Base-by-base conservation (phyloP, 2,329 filamentous ascomycete genomes). In the Paraconiothyrium sp. region DNA sequence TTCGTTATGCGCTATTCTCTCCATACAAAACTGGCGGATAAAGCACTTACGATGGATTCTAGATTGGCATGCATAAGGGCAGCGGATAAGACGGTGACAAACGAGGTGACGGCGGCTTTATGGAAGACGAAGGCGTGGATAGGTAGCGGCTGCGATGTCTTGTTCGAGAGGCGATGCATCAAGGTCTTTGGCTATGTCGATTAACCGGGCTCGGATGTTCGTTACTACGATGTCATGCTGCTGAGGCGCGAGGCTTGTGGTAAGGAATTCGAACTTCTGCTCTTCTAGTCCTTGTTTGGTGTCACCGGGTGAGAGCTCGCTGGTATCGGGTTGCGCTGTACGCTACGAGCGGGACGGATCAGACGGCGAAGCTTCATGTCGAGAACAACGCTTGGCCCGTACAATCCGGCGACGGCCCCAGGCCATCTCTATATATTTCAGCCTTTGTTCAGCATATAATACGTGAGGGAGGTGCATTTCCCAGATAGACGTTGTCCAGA, bases 271-370 rank as follows among this genome's bases (percentile, higher is more conserved):
- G 92, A 93, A 97, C 81, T 97, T 97, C 81, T 96, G 88, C 32
- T 96, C 91, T 72, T 97, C 93, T 0, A 92, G 94, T 30, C 97
- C 90, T 91, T 92, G 94, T 84, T 85, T 83, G 20, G 88, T 92
- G 73, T 93, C 84, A 59, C 90, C 92, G 2, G 92, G 92, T 11
- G 86, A 85, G 30, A 94, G 84, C 81, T 97, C 92, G 65, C 97
- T 88, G 57, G 95, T 84, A n/a, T 35, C 37, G 9, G 51, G 41
- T 32, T 55, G 41, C 24, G 49, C 60, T 16, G 50, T 30, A 52
- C 27, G 56, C 56, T 16, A 56, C 39, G n/a, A 56, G 50, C 20
- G 51, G 24, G 10, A 50, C 39, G 11, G 50, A 47, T 14, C 52
- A 35, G 44, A 44, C 41, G 16, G 34, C n/a, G 35, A 58, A 58